These are phyloP conservation scores for Cordyceps cateniannulata DNA, from an alignment of 2,329 filamentous ascomycete species.

Conservation along the genomic window DNA sequence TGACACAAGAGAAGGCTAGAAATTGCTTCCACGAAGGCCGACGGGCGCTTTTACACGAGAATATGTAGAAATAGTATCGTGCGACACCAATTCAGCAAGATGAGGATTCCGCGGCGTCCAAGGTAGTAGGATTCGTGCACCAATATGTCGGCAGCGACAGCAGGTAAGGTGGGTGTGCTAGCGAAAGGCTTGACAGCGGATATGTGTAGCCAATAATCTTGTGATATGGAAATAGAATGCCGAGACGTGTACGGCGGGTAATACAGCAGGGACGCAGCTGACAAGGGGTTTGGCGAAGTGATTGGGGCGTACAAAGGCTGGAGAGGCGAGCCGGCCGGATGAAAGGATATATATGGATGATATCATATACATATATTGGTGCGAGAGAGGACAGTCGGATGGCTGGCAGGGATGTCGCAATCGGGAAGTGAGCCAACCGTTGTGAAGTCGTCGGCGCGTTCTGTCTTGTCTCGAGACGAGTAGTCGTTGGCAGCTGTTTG, in stretches of 20 bases:
- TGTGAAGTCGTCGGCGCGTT: neutral
- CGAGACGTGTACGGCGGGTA: neutral
- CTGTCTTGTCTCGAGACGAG: neutral
- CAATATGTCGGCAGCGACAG: neutral
- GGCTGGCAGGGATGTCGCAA: neutral
- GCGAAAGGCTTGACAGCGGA: neutral
- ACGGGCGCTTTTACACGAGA: neutral
- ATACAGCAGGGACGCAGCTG: conserved; percentile 4
- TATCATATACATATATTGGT: neutral
- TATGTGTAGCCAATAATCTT: neutral
- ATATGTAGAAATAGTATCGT: neutral
- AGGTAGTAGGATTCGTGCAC: neutral
- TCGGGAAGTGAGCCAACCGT: neutral
- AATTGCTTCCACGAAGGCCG: neutral
- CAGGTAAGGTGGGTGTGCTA: neutral
- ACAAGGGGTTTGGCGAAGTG: conserved; percentile 10
- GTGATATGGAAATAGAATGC: conserved; percentile 4
- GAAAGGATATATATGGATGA: neutral
- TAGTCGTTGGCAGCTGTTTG: neutral
- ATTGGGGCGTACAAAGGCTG: conserved; percentile 8
- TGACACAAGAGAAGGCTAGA: neutral
- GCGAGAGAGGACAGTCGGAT: neutral
- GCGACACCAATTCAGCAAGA: neutral
- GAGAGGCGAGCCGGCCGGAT: neutral
- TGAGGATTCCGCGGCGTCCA: neutral